Base-by-base conservation (phyloP, 1,284 basidiomycete genomes). In the Cutaneotrichosporon sp. region DNA sequence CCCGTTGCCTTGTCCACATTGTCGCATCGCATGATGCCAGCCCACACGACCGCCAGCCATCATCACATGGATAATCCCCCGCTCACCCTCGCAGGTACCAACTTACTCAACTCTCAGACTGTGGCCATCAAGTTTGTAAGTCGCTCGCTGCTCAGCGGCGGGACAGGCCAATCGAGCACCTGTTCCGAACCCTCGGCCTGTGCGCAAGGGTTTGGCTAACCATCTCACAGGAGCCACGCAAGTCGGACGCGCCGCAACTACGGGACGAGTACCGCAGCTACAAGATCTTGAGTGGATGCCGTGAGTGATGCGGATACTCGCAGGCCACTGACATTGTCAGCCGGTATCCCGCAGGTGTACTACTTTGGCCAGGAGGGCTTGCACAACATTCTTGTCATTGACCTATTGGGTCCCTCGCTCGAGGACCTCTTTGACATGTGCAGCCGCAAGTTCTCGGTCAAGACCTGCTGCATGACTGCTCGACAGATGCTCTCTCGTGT, bases 381-480 rank as follows among this genome's bases (percentile, higher is more conserved):
- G 60, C 93, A 97, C 83, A 97, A 97, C 80, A 93, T 97, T 72
- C 88, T 97, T 68, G 93, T 97, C 69, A 97, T 97, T 75, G 94
- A 97, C 82, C 86, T 97, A 30, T 86, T 97, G 21, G 94, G 94
- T 2, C 93, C 93, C 0, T 92, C 90, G 73, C 82, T 97, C 60
- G 97, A 99, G 82, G 97, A 99, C 76, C 86, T 99, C 18, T 99
- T 99, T 89, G 99, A 99, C 85, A 98, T 98, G 78, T 99, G 96
- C 86, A 95, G 95, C 84, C 90, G 96, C 82, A 97, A 97, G 81
- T 99, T 99, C 83, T 90, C 87, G 69, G 85, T 99, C 75, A 99
- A 99, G 86, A 99, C 97, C 0, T 93, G 95, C 47, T 94, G 92
- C 81, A 95, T 97, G 92, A 91, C 91, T 56, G 94, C 94, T 60